Conservation (phyloP, 768 basidiomycete species). For the Candolleomyces eurysporus region DNA sequence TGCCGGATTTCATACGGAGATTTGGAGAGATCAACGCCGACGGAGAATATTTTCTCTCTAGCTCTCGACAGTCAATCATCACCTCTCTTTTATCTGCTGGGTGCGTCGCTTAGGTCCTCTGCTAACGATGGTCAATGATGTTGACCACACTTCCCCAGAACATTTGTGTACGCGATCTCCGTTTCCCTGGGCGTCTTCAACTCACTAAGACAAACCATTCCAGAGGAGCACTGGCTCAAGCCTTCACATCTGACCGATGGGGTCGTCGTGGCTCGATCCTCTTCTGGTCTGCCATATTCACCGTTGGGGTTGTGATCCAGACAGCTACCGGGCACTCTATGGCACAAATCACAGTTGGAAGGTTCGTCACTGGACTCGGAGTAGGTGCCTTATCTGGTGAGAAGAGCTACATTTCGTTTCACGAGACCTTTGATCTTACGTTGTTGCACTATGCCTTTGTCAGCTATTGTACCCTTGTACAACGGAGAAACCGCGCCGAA, state of each 20-base stretch:
- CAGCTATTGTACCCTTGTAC: conserved; percentile 64
- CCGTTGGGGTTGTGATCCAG: conserved; percentile 65
- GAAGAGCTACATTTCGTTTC: conserved; percentile 7
- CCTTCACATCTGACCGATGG: conserved; percentile 71
- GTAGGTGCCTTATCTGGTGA: conserved; percentile 74
- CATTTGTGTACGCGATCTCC: conserved; percentile 43
- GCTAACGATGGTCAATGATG: too few relatives aligned
- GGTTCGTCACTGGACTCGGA: conserved; percentile 73
- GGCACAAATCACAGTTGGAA: conserved; percentile 68
- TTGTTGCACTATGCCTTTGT: neutral
- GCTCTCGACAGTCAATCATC: conserved; percentile 71
- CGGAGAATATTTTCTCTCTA: conserved; percentile 52
- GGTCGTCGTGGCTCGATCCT: conserved; percentile 74
- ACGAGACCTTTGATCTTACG: neutral
- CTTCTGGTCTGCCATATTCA: conserved; percentile 75
- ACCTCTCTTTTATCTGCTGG: conserved; percentile 78
- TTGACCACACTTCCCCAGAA: conserved; percentile 27
- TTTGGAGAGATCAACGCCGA: conserved; percentile 55
- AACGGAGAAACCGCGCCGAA: conserved; percentile 81
- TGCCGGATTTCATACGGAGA: conserved; percentile 71
- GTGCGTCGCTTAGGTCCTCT: conserved; percentile 29
- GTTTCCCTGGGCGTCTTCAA: neutral
- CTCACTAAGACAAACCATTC: too few relatives aligned
- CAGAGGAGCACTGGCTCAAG: conserved; percentile 65
- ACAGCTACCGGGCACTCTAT: conserved; percentile 61